A percentile compares a stretch with the other conserved stretches of the same genome.
These are phyloP conservation scores for Chrysanthemum lavandulifolium DNA, from an alignment of 129 eudicot genomes.

Conservation along the genomic window DNA sequence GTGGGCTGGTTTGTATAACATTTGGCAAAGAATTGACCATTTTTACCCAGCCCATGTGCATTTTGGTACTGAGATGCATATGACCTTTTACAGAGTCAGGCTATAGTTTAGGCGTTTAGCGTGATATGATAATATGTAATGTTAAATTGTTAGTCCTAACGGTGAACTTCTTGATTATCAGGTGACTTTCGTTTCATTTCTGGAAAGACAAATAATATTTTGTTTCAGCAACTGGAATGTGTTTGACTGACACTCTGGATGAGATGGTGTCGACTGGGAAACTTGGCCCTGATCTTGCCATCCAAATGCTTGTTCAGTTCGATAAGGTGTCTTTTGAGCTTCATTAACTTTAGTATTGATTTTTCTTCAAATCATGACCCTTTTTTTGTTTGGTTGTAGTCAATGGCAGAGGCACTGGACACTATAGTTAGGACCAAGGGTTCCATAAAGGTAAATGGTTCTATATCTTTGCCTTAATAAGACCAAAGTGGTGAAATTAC, in stretches of 20 bases:
- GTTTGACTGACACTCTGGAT: slow-evolving; percentile 93
- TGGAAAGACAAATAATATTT: slow-evolving; percentile 18
- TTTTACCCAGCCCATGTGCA: no score
- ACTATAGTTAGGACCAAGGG: slow-evolving; percentile 56
- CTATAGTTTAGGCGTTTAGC: no score
- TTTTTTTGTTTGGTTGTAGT: slow-evolving; percentile 41
- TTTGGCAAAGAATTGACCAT: no score
- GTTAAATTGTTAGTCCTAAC: no score
- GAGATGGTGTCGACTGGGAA: slow-evolving; percentile 81
- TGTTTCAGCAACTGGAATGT: slow-evolving; percentile 87
- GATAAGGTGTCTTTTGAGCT: slow-evolving; percentile 62
- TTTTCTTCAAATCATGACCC: slow-evolving; percentile 10
- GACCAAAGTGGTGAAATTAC: not conserved
- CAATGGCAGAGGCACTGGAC: slow-evolving; percentile 53
- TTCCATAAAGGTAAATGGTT: slow-evolving; percentile 44
- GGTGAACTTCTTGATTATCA: not conserved
- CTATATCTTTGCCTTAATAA: not conserved
- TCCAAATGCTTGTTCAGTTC: slow-evolving; percentile 93
- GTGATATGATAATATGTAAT: no score
- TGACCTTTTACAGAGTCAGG: no score
- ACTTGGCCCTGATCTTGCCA: slow-evolving; percentile 85
- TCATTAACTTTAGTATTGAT: slow-evolving; percentile 7
- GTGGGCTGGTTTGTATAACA: no score
- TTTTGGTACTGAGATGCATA: no score
- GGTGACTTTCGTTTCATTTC: slow-evolving; percentile 78